Evolutionary conservation across 2,329 filamentous ascomycete genomes (phyloP), one percentile per base, ranked within the genome.

Genomic region (Phyllosticta capitalensis): DNA sequence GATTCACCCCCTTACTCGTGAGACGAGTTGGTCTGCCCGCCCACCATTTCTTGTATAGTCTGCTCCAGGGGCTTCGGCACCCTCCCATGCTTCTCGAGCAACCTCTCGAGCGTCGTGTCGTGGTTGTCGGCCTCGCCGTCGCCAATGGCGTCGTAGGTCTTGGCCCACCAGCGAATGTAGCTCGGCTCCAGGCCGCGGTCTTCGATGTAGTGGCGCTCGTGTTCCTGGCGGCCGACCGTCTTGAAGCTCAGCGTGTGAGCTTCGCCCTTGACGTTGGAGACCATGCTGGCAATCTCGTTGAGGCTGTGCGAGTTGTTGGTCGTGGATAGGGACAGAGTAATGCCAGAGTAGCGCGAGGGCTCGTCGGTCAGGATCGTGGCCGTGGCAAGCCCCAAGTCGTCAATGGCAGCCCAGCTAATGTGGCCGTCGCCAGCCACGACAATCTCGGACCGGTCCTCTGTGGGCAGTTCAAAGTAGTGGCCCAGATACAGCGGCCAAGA

Each of bases 401-500:
- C 51, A 33, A 79, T 78, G 9, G 66, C 63, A 0, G 76, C 78
- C 76, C 76, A 79, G 56, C 67, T 72, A 2, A 78, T 69, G 6
- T 65, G 66, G 6, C 74, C 68, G 62, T 78, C 75, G 0, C 76
- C 77, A 0, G 69, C 76, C 9, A 74, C 68, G 0, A 75, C 45
- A 1, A 78, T 67, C 48, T 75, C 71, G 0, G 50, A 66, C 55
- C 76, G 64, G 0, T 64, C 64, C 48, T 78, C 76, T 2, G 67
- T 61, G 9, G 67, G 67, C 6, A 63, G 55, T 9, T 69, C 54
- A 12, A 71, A 71, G 54, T 74, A 78, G 57, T 78, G 75, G 0
- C 77, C 76, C 20, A 78, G 70, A 61, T 78, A 78, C 20, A 79
- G 63, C 6, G 76, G 76, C 77, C 77, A 79, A 57, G 69, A 73